Conservation (phyloP, 305 asterid species). For the Rubia tinctorum region DNA sequence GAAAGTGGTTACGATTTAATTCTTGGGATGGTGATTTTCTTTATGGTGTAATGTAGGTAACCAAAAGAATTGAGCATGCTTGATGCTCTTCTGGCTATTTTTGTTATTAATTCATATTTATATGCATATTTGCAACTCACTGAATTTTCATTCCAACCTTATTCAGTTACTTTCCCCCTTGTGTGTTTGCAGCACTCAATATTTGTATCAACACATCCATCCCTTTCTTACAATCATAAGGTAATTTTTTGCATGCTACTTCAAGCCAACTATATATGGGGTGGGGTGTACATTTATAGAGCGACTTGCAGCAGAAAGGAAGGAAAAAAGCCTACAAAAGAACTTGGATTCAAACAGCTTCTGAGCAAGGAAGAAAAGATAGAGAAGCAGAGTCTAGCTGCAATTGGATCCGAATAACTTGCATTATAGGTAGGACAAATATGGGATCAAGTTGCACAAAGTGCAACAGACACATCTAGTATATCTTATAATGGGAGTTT, state of each 20-base stretch:
- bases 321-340: too few species aligned
- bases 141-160: background rate
- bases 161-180: background rate
- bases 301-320: conserved; percentile 25
- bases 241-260: background rate
- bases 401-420: too few species aligned
- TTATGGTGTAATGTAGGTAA: background rate
- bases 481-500: too few species aligned
- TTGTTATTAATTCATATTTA: background rate
- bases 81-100: background rate
- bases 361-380: too few species aligned
- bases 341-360: too few species aligned
- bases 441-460: too few species aligned
- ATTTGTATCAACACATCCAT: background rate
- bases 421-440: too few species aligned
- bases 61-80: background rate
- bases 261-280: conserved; percentile 44
- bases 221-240: background rate
- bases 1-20: too few species aligned
- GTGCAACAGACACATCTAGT: too few species aligned
- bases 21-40: background rate
- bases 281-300: conserved; percentile 74
- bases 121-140: background rate
- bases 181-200: background rate
- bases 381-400: too few species aligned